Base-by-base conservation (phyloP, 495 filamentous ascomycete genomes). In the Astrothelium subdiscretum region DNA sequence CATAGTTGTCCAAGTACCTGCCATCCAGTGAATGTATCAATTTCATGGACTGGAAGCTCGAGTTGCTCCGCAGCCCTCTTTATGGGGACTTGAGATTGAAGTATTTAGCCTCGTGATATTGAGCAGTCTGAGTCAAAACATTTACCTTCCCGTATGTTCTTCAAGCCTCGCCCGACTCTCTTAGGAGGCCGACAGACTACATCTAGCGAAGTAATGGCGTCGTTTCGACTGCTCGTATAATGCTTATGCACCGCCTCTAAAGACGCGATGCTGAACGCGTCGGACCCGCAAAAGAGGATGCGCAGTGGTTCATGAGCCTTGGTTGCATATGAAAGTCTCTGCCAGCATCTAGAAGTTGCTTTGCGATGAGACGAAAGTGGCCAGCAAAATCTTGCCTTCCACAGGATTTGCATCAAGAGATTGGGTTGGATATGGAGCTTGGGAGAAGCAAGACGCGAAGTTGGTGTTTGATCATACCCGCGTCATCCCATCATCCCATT, bases 281-380 rank as follows among this genome's bases (percentile, higher is more conserved):
- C 94, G 12, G 95, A 95, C 29, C 94, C 94, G 72, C 91, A 97
- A 75, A 96, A 98, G 20, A 98, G 83, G 58, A 98, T 90, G n/a
- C 87, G 81, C 31, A 98, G 79, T 1, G 90, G 90, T 29, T 85
- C 81, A 66, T 74, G 71, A 22, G 73, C 58, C 57, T 72, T 76
- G 38, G 73, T 75, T 0, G 74, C 20, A 29, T 27, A 54, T 1
- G 43, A 48, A 48, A 54, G 20, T 0, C 6, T 29, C 24, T 15
- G 11, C 5, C 6, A 8, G 3, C 6, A 20, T 1, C 0, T 29
- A 10, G 8, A 26, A 27, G 4, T 1, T 8, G 8, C 8, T 0
- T 8, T 2, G 20, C 24, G 2, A 15, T 15, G 48, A 15, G 15
- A 29, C 11, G 20, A 8, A 29, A 29, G 20, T 6, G 6, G 20